Evolutionary conservation across 1,284 basidiomycete genomes (phyloP).

Genomic region (Leccinum variabile): DNA sequence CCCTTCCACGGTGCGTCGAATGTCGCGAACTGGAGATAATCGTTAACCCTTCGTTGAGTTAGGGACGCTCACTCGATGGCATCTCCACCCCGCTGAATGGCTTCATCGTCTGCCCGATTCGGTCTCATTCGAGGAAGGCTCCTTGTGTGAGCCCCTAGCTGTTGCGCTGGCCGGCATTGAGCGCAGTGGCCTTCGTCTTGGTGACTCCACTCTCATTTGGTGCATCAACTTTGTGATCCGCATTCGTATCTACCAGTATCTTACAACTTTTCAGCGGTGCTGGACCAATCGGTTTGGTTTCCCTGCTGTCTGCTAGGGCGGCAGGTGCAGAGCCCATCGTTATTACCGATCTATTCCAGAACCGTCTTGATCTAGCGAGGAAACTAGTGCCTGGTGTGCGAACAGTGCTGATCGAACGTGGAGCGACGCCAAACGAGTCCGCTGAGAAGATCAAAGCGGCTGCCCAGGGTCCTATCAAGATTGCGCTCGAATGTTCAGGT

Average conservation of each 20-base stretch:
- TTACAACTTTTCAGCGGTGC: conserved; percentile 52
- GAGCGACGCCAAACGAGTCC: conserved; percentile 44
- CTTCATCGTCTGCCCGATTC: conserved; percentile 58
- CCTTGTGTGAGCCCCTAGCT: conserved; percentile 61
- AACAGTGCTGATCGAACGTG: conserved; percentile 51
- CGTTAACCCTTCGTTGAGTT: conserved; percentile 5
- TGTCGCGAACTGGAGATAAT: neutral
- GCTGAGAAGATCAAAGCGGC: conserved; percentile 50
- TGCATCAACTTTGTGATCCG: conserved; percentile 24
- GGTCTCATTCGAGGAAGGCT: conserved; percentile 62
- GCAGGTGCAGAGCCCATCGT: conserved; percentile 77
- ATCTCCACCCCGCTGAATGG: conserved; percentile 64
- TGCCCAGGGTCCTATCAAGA: conserved; percentile 46
- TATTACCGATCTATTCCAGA: conserved; percentile 79
- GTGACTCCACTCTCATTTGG: conserved; percentile 61
- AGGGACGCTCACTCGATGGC: conserved; percentile 62
- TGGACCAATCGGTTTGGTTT: conserved; percentile 84
- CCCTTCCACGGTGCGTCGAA: conserved; percentile 52
- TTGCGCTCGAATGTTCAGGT: conserved; percentile 76
- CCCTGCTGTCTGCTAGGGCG: conserved; percentile 77
- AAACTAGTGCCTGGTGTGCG: conserved; percentile 71
- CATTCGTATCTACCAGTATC: neutral
- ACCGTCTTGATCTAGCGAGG: conserved; percentile 80
- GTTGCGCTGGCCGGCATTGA: conserved; percentile 66
- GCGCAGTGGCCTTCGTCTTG: conserved; percentile 57